Evolutionary conservation across 371 early-diverging fungal genomes (phyloP).

Genomic region (Syncephalastrum sp.): DNA sequence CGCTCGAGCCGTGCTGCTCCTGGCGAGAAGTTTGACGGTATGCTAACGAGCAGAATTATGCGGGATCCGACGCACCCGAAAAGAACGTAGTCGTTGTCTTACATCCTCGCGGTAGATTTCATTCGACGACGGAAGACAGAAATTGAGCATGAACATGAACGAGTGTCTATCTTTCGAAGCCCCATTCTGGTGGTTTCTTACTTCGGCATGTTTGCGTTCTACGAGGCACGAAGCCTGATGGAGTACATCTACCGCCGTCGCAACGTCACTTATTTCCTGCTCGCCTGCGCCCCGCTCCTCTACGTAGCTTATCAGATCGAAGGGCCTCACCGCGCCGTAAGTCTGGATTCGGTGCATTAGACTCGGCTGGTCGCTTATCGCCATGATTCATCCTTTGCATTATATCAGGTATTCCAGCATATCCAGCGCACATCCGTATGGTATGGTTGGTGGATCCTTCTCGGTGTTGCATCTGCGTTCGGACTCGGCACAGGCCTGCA

Average conservation of each 20-base stretch:
- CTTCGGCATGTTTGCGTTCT: conserved; percentile 23
- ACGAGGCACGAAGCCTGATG: conserved; percentile 16
- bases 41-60: not conserved
- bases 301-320: conserved; percentile 16
- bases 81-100: not conserved
- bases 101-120: conserved; percentile 14
- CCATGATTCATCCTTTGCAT: too few relatives aligned
- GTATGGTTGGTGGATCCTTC: conserved; percentile 84
- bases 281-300: not conserved
- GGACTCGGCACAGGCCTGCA: conserved; percentile 93
- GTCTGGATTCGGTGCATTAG: not conserved
- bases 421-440: conserved; percentile 42
- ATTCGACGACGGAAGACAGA: conserved; percentile 24
- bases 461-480: conserved; percentile 87
- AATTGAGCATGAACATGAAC: conserved; percentile 20
- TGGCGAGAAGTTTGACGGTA: conserved; percentile 29
- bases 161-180: conserved; percentile 23
- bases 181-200: conserved; percentile 22
- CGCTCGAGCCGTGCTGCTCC: conserved; percentile 25
- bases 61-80: conserved; percentile 1
- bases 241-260: conserved; percentile 3
- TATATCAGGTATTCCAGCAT: conserved; percentile 11
- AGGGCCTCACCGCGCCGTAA: conserved; percentile 25
- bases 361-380: too few relatives aligned
- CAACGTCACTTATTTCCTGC: not conserved